Evolutionary conservation across 768 basidiomycete genomes (phyloP).

Genomic region (Omphalotus guepiniiformis): DNA sequence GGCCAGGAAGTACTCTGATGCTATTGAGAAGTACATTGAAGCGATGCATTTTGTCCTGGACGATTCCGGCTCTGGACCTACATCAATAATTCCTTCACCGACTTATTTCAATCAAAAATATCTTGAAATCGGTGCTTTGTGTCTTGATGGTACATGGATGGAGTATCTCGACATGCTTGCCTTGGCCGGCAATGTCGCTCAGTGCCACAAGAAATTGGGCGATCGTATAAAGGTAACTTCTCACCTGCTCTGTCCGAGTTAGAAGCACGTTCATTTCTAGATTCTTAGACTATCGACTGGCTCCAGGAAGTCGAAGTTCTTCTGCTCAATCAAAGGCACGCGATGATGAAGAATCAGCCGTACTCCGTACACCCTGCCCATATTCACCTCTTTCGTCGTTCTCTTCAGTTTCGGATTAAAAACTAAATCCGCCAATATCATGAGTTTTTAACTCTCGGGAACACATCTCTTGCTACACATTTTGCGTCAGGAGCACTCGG

Average conservation of each 20-base stretch:
- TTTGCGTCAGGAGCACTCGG: background rate
- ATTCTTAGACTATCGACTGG: background rate
- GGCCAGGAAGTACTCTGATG: background rate
- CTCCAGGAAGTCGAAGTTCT: background rate
- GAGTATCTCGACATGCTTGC: background rate
- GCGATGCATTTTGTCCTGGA: background rate
- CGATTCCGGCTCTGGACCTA: background rate
- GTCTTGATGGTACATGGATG: background rate
- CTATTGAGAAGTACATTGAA: background rate
- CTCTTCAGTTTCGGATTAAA: background rate
- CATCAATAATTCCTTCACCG: background rate
- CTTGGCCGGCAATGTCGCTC: background rate
- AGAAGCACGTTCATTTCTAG: background rate
- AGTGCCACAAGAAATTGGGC: background rate
- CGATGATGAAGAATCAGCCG: background rate
- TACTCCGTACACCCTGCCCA: background rate
- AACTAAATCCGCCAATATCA: background rate
- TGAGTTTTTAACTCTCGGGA: background rate
- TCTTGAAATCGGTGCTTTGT: background rate
- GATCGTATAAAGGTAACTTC: background rate
- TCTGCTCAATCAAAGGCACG: background rate
- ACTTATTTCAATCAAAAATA: background rate
- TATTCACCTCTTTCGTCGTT: background rate
- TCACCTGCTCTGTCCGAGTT: background rate
- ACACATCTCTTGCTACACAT: background rate